phyloP scores from a whole-genome alignment of 2,329 filamentous ascomycete genomes.

The Dothistroma septosporum region DNA sequence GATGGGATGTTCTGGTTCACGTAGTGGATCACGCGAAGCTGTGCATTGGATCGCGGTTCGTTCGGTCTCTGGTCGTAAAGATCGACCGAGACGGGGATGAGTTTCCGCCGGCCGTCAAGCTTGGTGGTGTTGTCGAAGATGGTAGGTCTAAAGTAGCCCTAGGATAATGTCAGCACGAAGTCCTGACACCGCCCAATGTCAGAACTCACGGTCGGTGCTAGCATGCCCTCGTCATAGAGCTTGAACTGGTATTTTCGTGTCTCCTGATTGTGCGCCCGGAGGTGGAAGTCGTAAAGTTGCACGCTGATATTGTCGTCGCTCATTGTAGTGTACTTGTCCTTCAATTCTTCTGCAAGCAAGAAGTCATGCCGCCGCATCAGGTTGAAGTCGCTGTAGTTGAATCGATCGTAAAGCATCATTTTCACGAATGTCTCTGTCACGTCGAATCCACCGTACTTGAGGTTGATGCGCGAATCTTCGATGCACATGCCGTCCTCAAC shows the following conservation, averaged over 20 bases:
- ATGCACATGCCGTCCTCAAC: constrained; percentile 94
- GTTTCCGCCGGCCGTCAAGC: constrained; percentile 69
- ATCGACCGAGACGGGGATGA: constrained; percentile 85
- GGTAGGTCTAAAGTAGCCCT: constrained; percentile 81
- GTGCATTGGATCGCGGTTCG: constrained; percentile 80
- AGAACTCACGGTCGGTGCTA: constrained; percentile 69
- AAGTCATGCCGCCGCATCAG: constrained; percentile 86
- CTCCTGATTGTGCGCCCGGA: constrained; percentile 80
- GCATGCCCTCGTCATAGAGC: constrained; percentile 90
- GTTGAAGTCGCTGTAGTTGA: constrained; percentile 94
- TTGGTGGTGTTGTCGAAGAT: constrained; percentile 83
- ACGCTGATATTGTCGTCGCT: constrained; percentile 85
- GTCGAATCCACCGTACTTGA: constrained; percentile 90
- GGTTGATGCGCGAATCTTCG: constrained; percentile 89
- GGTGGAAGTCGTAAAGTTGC: constrained; percentile 82
- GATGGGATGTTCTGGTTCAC: constrained; percentile 42
- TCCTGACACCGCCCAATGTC: background rate
- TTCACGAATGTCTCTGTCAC: constrained; percentile 93
- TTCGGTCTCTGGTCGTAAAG: constrained; percentile 91
- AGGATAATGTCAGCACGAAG: background rate
- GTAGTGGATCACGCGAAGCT: constrained; percentile 60
- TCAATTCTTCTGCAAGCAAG: constrained; percentile 88
- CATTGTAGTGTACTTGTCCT: constrained; percentile 88
- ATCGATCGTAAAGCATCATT: constrained; percentile 96
- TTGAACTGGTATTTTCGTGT: constrained; percentile 95